phyloP scores from a whole-genome alignment of 2,329 filamentous ascomycete genomes.

The Fusarium hostae region DNA sequence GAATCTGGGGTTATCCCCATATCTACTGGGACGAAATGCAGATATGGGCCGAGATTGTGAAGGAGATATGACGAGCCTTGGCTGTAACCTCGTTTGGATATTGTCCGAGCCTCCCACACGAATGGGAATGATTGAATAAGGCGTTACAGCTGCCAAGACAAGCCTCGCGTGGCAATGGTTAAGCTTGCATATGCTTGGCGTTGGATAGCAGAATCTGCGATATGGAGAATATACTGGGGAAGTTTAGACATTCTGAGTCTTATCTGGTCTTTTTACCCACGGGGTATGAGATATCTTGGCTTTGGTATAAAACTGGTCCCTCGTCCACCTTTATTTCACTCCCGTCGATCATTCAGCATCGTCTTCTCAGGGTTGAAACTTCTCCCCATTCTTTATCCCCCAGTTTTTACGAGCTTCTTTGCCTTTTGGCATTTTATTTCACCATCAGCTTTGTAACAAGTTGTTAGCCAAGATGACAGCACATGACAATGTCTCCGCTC shows the following conservation, averaged over 20 bases:
- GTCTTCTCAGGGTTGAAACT: not conserved
- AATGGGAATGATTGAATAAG: not conserved
- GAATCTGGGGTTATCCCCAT: not conserved
- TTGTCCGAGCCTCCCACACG: not conserved
- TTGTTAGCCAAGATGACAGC: conserved; percentile 11
- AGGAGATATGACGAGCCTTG: not conserved
- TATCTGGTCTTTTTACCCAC: conserved; percentile 1
- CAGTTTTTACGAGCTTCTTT: not conserved
- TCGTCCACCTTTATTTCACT: not conserved
- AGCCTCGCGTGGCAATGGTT: conserved; percentile 18
- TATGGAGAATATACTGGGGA: conserved; percentile 3
- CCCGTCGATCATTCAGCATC: not conserved
- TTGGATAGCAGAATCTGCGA: conserved; percentile 1
- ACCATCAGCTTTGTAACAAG: too few relatives aligned
- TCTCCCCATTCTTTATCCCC: not conserved
- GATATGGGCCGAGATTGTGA: conserved; percentile 1
- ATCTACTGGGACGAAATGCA: not conserved
- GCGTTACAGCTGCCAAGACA: conserved; percentile 14
- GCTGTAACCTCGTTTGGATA: not conserved
- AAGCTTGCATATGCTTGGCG: conserved; percentile 19
- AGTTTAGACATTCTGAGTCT: not conserved
- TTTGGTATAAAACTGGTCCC: conserved; percentile 9
- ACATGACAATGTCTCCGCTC: conserved; percentile 4
- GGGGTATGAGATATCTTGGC: conserved; percentile 18
- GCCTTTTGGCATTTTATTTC: too few relatives aligned